phyloP scores from a whole-genome alignment of 1,284 basidiomycete species.

The Cutaneotrichosporon mucoides region DNA sequence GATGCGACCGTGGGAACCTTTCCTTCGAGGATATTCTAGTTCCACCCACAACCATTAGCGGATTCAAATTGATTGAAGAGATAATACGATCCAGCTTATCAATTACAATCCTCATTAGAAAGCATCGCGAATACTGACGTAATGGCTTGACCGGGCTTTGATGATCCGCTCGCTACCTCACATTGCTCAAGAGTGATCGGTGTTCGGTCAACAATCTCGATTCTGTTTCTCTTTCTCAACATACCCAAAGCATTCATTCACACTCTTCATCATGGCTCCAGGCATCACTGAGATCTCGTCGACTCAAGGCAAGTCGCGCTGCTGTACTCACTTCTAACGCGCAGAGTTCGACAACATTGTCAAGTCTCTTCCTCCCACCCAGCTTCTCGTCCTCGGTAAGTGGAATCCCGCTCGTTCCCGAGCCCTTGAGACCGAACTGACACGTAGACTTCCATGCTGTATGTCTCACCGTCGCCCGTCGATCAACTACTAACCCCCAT shows the following conservation, averaged over 20 bases:
- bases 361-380: constrained; percentile 6
- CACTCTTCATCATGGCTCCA: constrained; percentile 4
- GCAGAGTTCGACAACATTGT: constrained; percentile 11
- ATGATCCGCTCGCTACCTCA: not conserved
- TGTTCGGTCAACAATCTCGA: not conserved
- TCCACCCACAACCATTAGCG: not conserved
- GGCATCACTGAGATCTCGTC: constrained; percentile 10
- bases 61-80: not conserved
- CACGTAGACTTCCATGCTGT: constrained; percentile 40
- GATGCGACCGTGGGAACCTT: not conserved
- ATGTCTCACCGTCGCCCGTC: not conserved
- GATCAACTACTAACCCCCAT: not conserved
- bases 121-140: not conserved
- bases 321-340: not conserved
- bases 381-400: constrained; percentile 14
- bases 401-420: not conserved
- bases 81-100: not conserved
- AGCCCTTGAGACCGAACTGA: not conserved
- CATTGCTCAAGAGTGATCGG: not conserved
- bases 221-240: too few relatives aligned
- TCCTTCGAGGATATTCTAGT: not conserved
- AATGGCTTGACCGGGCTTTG: not conserved
- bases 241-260: too few relatives aligned
- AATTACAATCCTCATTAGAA: not conserved
- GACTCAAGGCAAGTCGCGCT: not conserved